A percentile compares a stretch with the other conserved stretches of the same genome.
Conservation (phyloP, 371 early-diverging fungal species). For the Apophysomyces variabilis region DNA sequence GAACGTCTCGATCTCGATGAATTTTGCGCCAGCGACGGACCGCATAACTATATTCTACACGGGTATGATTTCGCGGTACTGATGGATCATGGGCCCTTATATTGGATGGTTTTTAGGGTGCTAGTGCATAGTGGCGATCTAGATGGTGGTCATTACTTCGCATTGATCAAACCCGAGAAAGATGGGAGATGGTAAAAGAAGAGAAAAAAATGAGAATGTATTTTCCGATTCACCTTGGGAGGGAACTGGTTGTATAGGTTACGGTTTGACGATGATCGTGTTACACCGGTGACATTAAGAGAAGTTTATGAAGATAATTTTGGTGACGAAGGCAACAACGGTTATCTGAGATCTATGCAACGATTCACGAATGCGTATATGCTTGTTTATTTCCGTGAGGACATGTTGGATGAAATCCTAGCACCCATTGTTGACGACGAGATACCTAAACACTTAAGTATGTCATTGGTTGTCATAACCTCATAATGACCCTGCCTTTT, state of each 20-base stretch:
- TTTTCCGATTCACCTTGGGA: not conserved
- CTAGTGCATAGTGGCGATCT: conserved; percentile 96
- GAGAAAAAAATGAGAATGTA: not conserved
- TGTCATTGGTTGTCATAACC: conserved; percentile 19
- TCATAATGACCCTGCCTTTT: conserved; percentile 8
- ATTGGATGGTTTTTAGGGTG: conserved; percentile 58
- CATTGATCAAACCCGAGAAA: conserved; percentile 79
- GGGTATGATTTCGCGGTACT: conserved; percentile 51
- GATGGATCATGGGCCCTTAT: conserved; percentile 14
- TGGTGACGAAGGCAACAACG: conserved; percentile 62
- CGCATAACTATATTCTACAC: conserved; percentile 78
- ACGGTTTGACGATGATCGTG: conserved; percentile 97
- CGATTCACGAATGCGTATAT: conserved; percentile 95
- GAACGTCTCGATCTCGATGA: conserved; percentile 79
- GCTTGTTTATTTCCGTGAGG: conserved; percentile 91
- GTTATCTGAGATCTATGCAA: conserved; percentile 33
- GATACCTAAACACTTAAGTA: conserved; percentile 81
- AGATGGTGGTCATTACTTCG: conserved; percentile 97
- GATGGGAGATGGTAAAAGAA: conserved; percentile 72
- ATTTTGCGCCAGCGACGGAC: conserved; percentile 71
- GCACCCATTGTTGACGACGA: conserved; percentile 64
- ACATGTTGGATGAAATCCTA: conserved; percentile 68
- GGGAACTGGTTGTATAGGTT: conserved; percentile 42
- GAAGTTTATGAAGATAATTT: conserved; percentile 96
- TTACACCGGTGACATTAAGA: conserved; percentile 77